These are phyloP conservation scores for Dillenia suffruticosa DNA, from an alignment of 164 flowering plant genomes.

Conservation along the genomic window DNA sequence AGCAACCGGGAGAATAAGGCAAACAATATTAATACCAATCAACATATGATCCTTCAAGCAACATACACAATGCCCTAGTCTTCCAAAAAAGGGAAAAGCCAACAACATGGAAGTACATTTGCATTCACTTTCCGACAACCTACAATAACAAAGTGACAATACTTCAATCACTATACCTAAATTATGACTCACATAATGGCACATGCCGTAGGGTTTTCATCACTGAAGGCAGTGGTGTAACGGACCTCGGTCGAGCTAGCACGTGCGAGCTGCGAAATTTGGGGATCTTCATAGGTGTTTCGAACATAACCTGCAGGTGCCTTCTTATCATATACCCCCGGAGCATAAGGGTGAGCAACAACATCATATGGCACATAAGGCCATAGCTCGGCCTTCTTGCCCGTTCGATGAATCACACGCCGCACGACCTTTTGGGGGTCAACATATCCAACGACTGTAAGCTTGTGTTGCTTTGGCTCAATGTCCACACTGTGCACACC, in stretches of 20 bases:
- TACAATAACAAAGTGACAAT: too few relatives aligned
- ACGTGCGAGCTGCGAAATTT: conserved; percentile 41
- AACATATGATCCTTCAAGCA: too few relatives aligned
- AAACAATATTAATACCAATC: too few relatives aligned
- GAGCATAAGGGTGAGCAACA: conserved; percentile 84
- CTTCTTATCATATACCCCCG: conserved; percentile 80
- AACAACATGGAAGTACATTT: too few relatives aligned
- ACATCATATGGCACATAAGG: conserved; percentile 88
- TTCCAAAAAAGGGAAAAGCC: too few relatives aligned
- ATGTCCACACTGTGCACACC: conserved; percentile 63
- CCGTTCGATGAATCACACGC: conserved; percentile 64
- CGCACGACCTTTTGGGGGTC: conserved; percentile 68
- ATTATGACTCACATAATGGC: conserved; percentile 48
- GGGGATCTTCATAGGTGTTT: conserved; percentile 34
- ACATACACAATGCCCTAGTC: too few relatives aligned
- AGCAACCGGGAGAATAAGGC: too few relatives aligned
- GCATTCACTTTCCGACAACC: too few relatives aligned
- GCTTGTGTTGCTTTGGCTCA: conserved; percentile 63
- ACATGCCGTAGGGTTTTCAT: conserved; percentile 78
- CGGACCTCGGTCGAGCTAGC: conserved; percentile 81
- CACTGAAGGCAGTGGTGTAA: conserved; percentile 86
- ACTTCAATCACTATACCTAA: background rate
- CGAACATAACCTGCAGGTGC: conserved; percentile 94
- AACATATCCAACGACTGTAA: conserved; percentile 82
- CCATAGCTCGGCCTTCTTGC: conserved; percentile 91